Base-by-base conservation (phyloP, 352 stramenopile genomes). In the Globisporangium perplexum region DNA sequence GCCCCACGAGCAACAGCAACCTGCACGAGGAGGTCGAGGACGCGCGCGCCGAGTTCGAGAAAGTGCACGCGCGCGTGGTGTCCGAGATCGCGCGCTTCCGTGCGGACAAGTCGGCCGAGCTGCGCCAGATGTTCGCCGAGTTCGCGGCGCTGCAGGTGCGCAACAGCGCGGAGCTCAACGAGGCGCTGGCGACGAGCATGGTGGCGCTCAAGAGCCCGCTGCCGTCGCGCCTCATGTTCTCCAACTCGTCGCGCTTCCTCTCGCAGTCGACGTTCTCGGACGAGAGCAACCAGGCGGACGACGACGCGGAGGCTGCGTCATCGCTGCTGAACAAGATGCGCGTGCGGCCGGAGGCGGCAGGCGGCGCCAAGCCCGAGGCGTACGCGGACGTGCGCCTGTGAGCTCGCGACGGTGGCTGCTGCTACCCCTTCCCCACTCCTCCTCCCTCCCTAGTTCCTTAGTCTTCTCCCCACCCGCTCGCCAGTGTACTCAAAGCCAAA, bases 11-110 rank as follows among this genome's bases (percentile, higher is more conserved):
- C 24, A 46, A 48, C 64, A 55, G 30, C 48, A 66, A 69, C 51
- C 15, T 62, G 3, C 74, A 68, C 43, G 72, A 83, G 20, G 74
- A 86, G 5, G 57, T 89, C 24, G 58, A 79, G n/a, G 69, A 74
- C 3, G 80, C 76, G 39, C 88, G 89, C 53, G 69, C 77, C 24
- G 83, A 90, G 33, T 93, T 88, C 47, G 80, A 93, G 53, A 64
- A 67, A 11, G 73, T 93, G 38, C 83, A 93, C 50, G 54, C 66
- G 42, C 83, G 83, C 47, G 83, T 93, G n/a, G 83, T 90, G 57
- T 69, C 57, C 33, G 83, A 93, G 59, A 74, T 91, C 47, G 52
- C 71, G 50, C 74, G 78, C 30, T 93, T 91, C 65, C 80, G 83
- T 8, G 66, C 63, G 2, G 78, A 90, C 44, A 93, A 91, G 60